Conservation (phyloP, 2,329 filamentous ascomycete genomes). For the Epichloe uncinata region DNA sequence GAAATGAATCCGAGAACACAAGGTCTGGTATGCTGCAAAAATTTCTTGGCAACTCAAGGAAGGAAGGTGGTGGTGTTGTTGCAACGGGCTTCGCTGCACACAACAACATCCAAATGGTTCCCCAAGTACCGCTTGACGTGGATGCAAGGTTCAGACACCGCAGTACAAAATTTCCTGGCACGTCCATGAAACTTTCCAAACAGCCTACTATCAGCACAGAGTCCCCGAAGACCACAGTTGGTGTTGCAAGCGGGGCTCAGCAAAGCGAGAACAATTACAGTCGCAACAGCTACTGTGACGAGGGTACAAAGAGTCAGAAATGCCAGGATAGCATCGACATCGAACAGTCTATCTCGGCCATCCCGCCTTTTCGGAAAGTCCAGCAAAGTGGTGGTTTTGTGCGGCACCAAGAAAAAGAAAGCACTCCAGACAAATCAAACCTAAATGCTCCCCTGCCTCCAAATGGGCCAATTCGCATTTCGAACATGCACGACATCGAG, state of each 20-base stretch:
- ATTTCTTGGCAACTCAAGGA: neutral
- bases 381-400: no score
- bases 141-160: slow-evolving; percentile 24
- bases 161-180: slow-evolving; percentile 18
- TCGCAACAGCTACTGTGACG: neutral
- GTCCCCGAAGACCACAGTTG: slow-evolving; percentile 24
- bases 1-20: neutral
- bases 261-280: slow-evolving; percentile 2
- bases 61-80: neutral
- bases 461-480: no score
- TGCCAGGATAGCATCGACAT: slow-evolving; percentile 1
- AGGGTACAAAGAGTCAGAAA: neutral
- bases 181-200: slow-evolving; percentile 23
- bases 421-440: no score
- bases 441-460: no score
- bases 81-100: slow-evolving; percentile 1
- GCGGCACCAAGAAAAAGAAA: no score
- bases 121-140: slow-evolving; percentile 22
- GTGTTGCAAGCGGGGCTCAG: slow-evolving; percentile 31
- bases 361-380: no score
- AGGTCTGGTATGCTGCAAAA: slow-evolving; percentile 8
- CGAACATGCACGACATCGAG: no score
- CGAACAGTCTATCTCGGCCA: no score
- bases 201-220: slow-evolving; percentile 31
- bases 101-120: slow-evolving; percentile 12